Evolutionary conservation across 257 asterid genomes (phyloP), one percentile per base, ranked within the genome.

Genomic region (Anisodus tanguticus): DNA sequence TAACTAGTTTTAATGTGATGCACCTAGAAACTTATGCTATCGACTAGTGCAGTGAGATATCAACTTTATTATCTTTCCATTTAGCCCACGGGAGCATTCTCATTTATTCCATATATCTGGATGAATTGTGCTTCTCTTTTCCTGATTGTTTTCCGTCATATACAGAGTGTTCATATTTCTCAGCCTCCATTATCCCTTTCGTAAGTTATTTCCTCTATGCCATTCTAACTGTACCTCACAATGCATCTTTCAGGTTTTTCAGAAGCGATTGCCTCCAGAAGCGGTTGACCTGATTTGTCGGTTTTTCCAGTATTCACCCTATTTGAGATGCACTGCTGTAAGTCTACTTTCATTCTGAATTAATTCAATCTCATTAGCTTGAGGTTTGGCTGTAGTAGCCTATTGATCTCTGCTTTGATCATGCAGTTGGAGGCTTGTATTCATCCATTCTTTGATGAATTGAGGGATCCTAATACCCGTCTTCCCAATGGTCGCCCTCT

Each of bases 401-500:
- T 77, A 81, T 85, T 80, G 57, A 68, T 55, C 54, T 80, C 66
- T 10, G 64, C 47, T 54, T 86, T 83, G 66, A 82, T 63, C 69
- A 70, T 85, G 87, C 93, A 95, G 99, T 89, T 95, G 92, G 99
- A 95, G 89, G 99, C 99, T 89, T 95, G 99, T 86, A 87, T 93
- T 90, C 99, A 95, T 90, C 98, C 99, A 45, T 95, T 95, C 91
- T 95, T 95, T 59, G 99, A 95, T 85, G 99, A 95, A 88, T 83
- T 95, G 88, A 91, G 98, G 88, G 97, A 95, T 79, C 95, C 97
- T 81, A 91, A 88, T 83, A 88, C 92, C 83, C 92, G 98, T 47
- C 97, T 95, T 86, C 99, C 97, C 81, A 95, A 93, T 91, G 98
- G 98, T 55, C 99, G 99, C 63, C 99, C 99, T 69, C 99, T 95